Conservation (phyloP, 2,329 filamentous ascomycete species). For the Juglanconis sp. region DNA sequence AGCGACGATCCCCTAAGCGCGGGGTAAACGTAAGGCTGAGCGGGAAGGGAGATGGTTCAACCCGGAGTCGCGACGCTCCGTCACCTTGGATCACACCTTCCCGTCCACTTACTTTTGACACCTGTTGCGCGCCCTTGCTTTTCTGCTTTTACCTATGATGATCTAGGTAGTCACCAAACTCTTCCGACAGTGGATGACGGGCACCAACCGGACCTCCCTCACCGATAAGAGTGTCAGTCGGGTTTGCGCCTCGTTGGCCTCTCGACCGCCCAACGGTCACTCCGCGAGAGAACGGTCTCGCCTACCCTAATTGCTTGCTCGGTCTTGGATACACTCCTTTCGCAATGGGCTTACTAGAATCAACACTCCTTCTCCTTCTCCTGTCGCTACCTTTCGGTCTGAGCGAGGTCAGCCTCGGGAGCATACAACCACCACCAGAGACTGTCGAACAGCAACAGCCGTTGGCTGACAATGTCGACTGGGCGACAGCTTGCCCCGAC, state of each 20-base stretch:
- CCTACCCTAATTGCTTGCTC: not conserved
- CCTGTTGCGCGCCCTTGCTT: not conserved
- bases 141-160: not conserved
- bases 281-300: not conserved
- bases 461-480: constrained; percentile 30
- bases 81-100: not conserved
- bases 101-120: not conserved
- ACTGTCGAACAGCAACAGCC: constrained; percentile 21
- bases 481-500: constrained; percentile 54
- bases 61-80: too few species aligned
- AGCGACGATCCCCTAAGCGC: too few species aligned
- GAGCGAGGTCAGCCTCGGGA: not conserved
- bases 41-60: too few species aligned
- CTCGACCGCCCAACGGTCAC: not conserved
- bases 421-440: constrained; percentile 8
- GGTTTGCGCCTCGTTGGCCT: not conserved
- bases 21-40: not conserved
- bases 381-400: not conserved
- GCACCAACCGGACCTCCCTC: not conserved
- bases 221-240: not conserved
- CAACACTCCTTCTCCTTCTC: not conserved
- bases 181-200: not conserved
- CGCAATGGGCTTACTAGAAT: constrained; percentile 1
- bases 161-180: not conserved
- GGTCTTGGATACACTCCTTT: not conserved